phyloP scores from a whole-genome alignment of 768 basidiomycete genomes.

The Boletus tomentosulus region DNA sequence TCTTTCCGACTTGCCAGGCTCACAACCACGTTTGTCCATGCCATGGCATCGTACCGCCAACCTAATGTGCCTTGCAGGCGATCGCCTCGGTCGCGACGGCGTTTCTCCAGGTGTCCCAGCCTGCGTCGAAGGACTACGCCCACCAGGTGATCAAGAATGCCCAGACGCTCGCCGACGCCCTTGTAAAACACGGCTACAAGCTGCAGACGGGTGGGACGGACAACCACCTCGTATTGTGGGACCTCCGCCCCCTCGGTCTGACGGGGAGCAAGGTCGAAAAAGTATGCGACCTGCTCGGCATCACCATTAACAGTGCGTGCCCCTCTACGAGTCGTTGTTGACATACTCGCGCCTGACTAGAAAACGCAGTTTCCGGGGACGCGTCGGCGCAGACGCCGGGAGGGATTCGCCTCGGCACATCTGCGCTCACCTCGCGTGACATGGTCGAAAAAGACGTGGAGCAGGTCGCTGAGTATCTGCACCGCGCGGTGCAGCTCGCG shows the following conservation, averaged over 20 bases:
- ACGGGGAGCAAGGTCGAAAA: too few species aligned
- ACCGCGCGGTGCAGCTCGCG: too few species aligned
- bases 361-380: too few species aligned
- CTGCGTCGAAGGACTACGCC: conserved; percentile 87
- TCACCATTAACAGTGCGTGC: too few species aligned
- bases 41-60: background rate
- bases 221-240: conserved; percentile 98
- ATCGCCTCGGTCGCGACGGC: conserved; percentile 94
- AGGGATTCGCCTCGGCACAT: too few species aligned
- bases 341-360: too few species aligned
- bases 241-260: conserved; percentile 88
- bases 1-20: conserved; percentile 98
- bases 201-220: conserved; percentile 97
- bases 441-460: too few species aligned
- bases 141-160: conserved; percentile 94
- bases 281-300: too few species aligned
- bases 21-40: conserved; percentile 82
- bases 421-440: too few species aligned
- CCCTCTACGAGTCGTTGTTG: too few species aligned
- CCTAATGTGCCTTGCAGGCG: conserved; percentile 46
- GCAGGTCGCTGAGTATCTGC: too few species aligned
- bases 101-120: conserved; percentile 85
- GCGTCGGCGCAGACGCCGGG: too few species aligned
- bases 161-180: conserved; percentile 63
- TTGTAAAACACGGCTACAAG: conserved; percentile 82